Percentiles rank a stretch among this genome's conserved stretches.
Conservation (phyloP, 192 early-diverging fungal genomes). For the Entophlyctis luteolus region DNA sequence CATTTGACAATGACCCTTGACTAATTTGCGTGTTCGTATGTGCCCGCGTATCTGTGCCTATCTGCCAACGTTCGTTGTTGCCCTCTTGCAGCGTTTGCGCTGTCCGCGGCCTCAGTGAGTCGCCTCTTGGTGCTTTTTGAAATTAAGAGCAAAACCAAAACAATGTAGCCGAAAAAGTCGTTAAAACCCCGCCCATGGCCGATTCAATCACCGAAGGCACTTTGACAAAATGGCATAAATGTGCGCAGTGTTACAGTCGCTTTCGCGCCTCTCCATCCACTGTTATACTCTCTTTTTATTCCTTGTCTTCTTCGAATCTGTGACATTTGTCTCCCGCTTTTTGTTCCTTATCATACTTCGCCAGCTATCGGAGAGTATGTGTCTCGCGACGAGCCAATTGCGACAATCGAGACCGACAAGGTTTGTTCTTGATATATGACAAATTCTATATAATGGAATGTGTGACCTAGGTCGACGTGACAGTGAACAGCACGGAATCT, state of each 20-base stretch:
- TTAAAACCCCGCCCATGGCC: conserved; percentile 95
- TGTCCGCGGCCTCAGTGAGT: too few relatives aligned
- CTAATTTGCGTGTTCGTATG: too few relatives aligned
- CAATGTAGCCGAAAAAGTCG: conserved; percentile 77
- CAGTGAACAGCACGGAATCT: conserved; percentile 92
- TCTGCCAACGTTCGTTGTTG: too few relatives aligned
- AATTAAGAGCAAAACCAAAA: too few relatives aligned
- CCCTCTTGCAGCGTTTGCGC: too few relatives aligned
- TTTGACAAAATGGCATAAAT: conserved; percentile 91
- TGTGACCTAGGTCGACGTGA: conserved; percentile 75
- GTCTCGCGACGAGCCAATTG: conserved; percentile 88
- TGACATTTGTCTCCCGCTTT: not conserved
- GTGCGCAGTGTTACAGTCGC: conserved; percentile 47
- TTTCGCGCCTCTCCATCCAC: not conserved
- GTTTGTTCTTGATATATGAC: conserved; percentile 32
- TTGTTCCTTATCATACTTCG: not conserved
- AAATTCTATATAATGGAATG: not conserved
- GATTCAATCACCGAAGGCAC: conserved; percentile 99
- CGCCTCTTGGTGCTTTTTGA: too few relatives aligned
- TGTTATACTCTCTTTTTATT: not conserved
- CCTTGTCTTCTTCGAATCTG: not conserved
- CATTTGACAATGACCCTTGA: too few relatives aligned
- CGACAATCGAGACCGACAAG: conserved; percentile 99
- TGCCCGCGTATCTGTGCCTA: too few relatives aligned
- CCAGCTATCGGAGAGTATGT: conserved; percentile 94